These are phyloP conservation scores for Candida sp. DNA, from an alignment of 1,139 yeast genomes.

Conservation along the genomic window DNA sequence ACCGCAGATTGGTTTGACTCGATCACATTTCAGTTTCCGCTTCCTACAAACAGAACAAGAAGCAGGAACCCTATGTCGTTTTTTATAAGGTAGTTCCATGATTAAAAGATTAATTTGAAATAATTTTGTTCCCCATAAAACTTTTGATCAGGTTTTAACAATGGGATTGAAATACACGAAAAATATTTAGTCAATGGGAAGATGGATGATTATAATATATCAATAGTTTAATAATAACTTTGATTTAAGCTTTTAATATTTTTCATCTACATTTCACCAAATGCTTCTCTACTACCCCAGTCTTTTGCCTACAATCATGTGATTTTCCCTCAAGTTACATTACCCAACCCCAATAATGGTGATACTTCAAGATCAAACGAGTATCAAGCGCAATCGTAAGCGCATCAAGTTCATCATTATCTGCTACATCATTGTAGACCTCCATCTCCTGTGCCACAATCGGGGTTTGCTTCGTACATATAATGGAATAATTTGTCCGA, in stretches of 20 bases:
- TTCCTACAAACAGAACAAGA: conserved; percentile 48
- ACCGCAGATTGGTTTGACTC: conserved; percentile 67
- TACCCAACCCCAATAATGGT: too few species aligned
- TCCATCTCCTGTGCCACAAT: too few species aligned
- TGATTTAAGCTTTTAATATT: background rate
- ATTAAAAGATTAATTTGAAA: background rate
- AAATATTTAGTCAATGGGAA: background rate
- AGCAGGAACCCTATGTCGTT: conserved; percentile 40
- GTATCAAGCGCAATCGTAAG: too few species aligned
- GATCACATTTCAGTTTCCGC: conserved; percentile 53
- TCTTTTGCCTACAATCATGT: background rate
- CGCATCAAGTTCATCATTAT: too few species aligned
- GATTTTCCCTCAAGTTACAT: too few species aligned
- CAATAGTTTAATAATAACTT: background rate
- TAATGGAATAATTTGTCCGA: background rate
- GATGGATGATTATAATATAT: background rate
- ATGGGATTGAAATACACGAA: background rate
- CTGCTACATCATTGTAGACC: too few species aligned
- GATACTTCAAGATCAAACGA: too few species aligned
- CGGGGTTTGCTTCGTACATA: background rate
- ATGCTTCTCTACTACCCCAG: background rate
- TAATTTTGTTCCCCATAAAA: background rate
- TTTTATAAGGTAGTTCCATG: conserved; percentile 27
- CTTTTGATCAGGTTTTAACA: background rate
- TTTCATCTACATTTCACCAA: background rate